phyloP scores from a whole-genome alignment of 345 rosid genomes.

The Moricandia arvensis region DNA sequence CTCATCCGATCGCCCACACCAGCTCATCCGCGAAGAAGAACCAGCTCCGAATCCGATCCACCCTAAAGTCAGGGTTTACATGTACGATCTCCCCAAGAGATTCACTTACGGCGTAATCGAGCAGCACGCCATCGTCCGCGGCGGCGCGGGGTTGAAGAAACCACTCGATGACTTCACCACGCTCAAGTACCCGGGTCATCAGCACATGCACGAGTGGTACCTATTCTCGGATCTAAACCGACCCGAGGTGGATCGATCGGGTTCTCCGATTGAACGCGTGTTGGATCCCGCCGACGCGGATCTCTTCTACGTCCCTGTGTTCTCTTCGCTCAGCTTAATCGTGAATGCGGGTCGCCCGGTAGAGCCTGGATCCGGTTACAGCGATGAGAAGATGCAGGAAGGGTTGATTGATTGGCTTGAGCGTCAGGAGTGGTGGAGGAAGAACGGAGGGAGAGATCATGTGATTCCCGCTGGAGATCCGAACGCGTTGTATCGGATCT shows the following conservation, averaged over 20 bases:
- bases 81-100: constrained; percentile 77
- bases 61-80: constrained; percentile 52
- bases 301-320: constrained; percentile 80
- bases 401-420: constrained; percentile 78
- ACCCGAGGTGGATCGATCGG: constrained; percentile 55
- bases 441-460: constrained; percentile 76
- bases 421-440: constrained; percentile 76
- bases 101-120: constrained; percentile 82
- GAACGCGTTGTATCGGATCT: constrained; percentile 65
- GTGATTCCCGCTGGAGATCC: constrained; percentile 88
- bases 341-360: constrained; percentile 55
- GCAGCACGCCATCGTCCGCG: constrained; percentile 76
- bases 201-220: constrained; percentile 99
- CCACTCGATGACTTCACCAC: constrained; percentile 46
- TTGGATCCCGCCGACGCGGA: constrained; percentile 82
- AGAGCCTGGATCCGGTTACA: constrained; percentile 49
- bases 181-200: constrained; percentile 91
- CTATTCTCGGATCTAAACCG: constrained; percentile 67
- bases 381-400: constrained; percentile 87
- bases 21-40: constrained; percentile 26
- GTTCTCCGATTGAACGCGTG: constrained; percentile 61
- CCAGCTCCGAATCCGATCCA: constrained; percentile 14
- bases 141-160: constrained; percentile 28
- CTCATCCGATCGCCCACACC: constrained; percentile 31
- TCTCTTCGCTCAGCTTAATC: constrained; percentile 79